Base-by-base conservation (phyloP, 345 rosid genomes). In the Geranium brycei region DNA sequence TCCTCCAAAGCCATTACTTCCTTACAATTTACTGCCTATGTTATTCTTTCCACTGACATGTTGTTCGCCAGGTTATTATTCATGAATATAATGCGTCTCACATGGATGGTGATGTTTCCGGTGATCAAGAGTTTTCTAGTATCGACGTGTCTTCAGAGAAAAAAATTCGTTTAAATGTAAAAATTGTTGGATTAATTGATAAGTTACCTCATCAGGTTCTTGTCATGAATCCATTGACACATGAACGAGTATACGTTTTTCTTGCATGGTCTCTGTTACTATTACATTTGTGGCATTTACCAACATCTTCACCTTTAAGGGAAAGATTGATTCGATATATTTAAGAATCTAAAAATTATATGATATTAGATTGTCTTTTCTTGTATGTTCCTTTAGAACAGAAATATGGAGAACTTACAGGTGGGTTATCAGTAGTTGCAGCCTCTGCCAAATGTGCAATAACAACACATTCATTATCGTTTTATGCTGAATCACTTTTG, bases 261-360 rank as follows among this genome's bases (percentile, higher is more conserved):
- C 84, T 92, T 66, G 83, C 90, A 18, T 92, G 97, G 98, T 82
- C 95, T 58, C 77, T 92, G 80, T 72, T 92, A 72, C 82, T 92
- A 31, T 84, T 97, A n/a, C 80, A 86, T 76, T 76, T 92, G 58
- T 74, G 73, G 66, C 83, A 85, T 51, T 78, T 89, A 66, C 90
- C 98, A 58, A 65, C 88, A 38, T 77, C 69, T 58, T 75, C 98
- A 65, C 59, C 83, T 64, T 74, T 63, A 69, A 86, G 88, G 79
- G 91, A 85, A 71, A 77, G 73, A 74, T 69, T 92, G 80, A 88
- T 87, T 70, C 95, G 86, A 73, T 80, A 87, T 72, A 80, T 92
- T 59, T 87, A 87, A 72, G 84, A 75, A 76, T 89, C 83, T 60
- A 79, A 81, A 67, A 76, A 68, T 75, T 67, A 87, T 4, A 51